These are phyloP conservation scores for Phragmites australis DNA, from an alignment of 176 grass and related monocot species.

Conservation along the genomic window DNA sequence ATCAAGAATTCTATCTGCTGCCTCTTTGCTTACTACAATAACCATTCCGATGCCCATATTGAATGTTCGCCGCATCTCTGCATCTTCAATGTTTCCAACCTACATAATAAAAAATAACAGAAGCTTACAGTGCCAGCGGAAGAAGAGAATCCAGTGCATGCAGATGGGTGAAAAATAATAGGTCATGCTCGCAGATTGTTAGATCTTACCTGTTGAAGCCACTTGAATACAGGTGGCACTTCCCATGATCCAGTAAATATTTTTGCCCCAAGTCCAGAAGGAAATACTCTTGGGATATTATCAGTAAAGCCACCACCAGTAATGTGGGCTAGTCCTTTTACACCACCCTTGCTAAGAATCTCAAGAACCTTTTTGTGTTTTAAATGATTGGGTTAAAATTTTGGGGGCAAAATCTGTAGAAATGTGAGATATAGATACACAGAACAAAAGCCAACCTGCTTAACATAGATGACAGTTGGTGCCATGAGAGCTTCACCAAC, in stretches of 20 bases:
- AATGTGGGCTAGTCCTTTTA: slow-evolving; percentile 93
- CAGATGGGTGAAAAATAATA: background rate
- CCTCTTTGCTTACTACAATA: slow-evolving; percentile 61
- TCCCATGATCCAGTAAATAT: slow-evolving; percentile 72
- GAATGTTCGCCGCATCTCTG: slow-evolving; percentile 89
- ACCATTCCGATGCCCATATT: slow-evolving; percentile 98
- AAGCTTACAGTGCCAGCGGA: background rate
- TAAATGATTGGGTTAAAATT: slow-evolving; percentile 3
- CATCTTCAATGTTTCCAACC: slow-evolving; percentile 79
- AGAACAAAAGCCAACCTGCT: slow-evolving; percentile 64
- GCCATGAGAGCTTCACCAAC: slow-evolving; percentile 97
- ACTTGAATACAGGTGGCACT: slow-evolving; percentile 68
- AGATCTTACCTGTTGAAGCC: slow-evolving; percentile 68
- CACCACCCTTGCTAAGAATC: slow-evolving; percentile 73
- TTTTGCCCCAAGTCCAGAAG: slow-evolving; percentile 61
- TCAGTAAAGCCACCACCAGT: slow-evolving; percentile 95
- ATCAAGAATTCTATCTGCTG: slow-evolving; percentile 50
- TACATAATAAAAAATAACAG: slow-evolving; percentile 12
- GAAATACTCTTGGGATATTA: slow-evolving; percentile 86
- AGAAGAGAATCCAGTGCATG: background rate
- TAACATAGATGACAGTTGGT: slow-evolving; percentile 92
- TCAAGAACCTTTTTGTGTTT: slow-evolving; percentile 64
- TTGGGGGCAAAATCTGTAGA: background rate
- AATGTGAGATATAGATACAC: background rate
- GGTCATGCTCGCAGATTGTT: background rate